Conservation (phyloP, 208 protist species). For the Leishmania aethiopica region DNA sequence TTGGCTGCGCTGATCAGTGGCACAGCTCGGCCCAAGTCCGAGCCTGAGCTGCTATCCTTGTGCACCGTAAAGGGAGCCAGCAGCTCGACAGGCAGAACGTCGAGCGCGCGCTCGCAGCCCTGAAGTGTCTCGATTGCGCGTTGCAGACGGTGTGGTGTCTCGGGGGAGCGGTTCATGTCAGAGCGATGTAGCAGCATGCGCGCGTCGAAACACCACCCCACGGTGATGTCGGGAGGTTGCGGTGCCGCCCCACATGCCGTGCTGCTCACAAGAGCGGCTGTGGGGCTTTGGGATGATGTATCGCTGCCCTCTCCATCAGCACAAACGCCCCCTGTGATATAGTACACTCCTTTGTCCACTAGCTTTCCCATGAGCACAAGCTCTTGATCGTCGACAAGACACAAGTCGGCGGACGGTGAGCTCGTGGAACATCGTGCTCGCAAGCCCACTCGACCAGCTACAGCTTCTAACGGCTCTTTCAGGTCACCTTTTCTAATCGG, state of each 20-base stretch:
- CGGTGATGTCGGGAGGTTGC: conserved; percentile 45
- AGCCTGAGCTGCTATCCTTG: conserved; percentile 8
- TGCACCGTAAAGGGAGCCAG: conserved; percentile 1
- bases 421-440: conserved; percentile 4
- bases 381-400: conserved; percentile 62
- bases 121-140: conserved; percentile 61
- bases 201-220: conserved; percentile 72
- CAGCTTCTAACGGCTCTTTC: conserved; percentile 41
- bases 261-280: background rate
- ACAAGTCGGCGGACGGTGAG: conserved; percentile 10
- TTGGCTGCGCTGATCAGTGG: conserved; percentile 19
- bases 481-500: conserved; percentile 60
- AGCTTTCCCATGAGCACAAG: conserved; percentile 61
- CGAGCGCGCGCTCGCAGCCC: conserved; percentile 37
- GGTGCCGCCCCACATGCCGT: background rate
- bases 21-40: background rate
- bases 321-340: conserved; percentile 50
- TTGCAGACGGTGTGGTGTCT: conserved; percentile 71
- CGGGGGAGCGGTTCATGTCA: conserved; percentile 51
- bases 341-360: conserved; percentile 49
- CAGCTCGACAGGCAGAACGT: conserved; percentile 64
- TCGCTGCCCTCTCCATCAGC: background rate
- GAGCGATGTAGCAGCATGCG: conserved; percentile 69
- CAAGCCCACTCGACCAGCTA: conserved; percentile 54
- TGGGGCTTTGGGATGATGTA: background rate